These are phyloP conservation scores for Tuctoria greenei DNA, from an alignment of 176 grass and related monocot species.

Conservation along the genomic window DNA sequence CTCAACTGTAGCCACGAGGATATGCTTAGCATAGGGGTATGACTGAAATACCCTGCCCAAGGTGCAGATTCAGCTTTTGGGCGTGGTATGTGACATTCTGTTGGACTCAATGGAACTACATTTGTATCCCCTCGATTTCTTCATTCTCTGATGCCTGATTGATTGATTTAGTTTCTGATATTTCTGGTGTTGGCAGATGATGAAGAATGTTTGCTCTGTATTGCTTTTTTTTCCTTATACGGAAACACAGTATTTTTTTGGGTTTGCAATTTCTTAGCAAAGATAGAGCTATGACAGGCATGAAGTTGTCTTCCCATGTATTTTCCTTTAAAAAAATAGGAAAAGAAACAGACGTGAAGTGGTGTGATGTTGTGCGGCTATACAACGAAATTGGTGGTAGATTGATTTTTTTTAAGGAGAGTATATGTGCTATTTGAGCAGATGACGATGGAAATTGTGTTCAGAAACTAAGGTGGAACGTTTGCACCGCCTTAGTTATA, in stretches of 20 bases:
- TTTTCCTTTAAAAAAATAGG: too few species aligned
- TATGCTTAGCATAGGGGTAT: conserved; percentile 44
- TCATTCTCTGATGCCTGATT: conserved; percentile 1
- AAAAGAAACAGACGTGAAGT: not conserved
- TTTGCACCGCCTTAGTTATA: not conserved
- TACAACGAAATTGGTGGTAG: not conserved
- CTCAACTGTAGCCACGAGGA: conserved; percentile 38
- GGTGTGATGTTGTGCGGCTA: not conserved
- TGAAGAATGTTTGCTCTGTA: not conserved
- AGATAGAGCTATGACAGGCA: not conserved
- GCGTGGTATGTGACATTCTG: conserved; percentile 31
- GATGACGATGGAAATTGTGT: not conserved
- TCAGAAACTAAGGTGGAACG: not conserved
- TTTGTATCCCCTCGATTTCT: conserved; percentile 5
- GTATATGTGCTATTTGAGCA: not conserved
- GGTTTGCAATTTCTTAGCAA: not conserved
- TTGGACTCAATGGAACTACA: conserved; percentile 27
- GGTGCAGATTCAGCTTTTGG: conserved; percentile 33
- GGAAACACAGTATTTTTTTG: too few species aligned
- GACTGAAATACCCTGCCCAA: conserved; percentile 20
- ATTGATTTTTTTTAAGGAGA: not conserved
- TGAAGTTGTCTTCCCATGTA: not conserved
- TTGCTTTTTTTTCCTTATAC: not conserved
- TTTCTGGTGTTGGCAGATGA: not conserved
- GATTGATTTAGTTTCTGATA: conserved; percentile 1